These are phyloP conservation scores for Tulasnella sp. DNA, from an alignment of 768 basidiomycete genomes.

Conservation along the genomic window DNA sequence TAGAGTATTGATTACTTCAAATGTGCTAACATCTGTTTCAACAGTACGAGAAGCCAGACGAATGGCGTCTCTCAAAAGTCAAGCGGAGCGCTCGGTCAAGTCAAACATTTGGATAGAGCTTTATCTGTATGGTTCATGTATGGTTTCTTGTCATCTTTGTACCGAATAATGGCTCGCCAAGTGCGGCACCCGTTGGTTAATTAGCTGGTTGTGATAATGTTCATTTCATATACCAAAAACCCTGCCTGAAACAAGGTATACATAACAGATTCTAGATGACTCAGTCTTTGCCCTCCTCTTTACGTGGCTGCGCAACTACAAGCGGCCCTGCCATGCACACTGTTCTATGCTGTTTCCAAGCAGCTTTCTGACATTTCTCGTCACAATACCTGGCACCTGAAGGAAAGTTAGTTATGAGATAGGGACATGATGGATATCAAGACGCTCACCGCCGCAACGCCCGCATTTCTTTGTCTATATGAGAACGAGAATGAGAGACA, in stretches of 20 bases:
- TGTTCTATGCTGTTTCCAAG: conserved; percentile 9
- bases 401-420: background rate
- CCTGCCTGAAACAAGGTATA: no score
- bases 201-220: no score
- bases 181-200: no score
- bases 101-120: conserved; percentile 92
- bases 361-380: conserved; percentile 9
- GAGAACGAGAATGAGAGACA: background rate
- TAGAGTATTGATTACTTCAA: conserved; percentile 2
- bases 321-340: conserved; percentile 6
- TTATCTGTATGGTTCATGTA: no score
- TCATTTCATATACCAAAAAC: no score
- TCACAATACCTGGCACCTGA: conserved; percentile 10
- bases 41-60: conserved; percentile 77
- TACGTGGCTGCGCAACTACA: no score
- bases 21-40: background rate
- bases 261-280: no score
- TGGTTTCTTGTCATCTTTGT: no score
- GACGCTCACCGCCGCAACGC: conserved; percentile 2
- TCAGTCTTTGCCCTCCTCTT: no score
- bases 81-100: conserved; percentile 83
- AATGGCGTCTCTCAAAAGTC: conserved; percentile 88
- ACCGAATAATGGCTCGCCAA: no score
- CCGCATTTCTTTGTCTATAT: conserved; percentile 8
- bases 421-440: background rate